Conservation (phyloP, 495 filamentous ascomycete genomes). For the Hypoxylon rickii region DNA sequence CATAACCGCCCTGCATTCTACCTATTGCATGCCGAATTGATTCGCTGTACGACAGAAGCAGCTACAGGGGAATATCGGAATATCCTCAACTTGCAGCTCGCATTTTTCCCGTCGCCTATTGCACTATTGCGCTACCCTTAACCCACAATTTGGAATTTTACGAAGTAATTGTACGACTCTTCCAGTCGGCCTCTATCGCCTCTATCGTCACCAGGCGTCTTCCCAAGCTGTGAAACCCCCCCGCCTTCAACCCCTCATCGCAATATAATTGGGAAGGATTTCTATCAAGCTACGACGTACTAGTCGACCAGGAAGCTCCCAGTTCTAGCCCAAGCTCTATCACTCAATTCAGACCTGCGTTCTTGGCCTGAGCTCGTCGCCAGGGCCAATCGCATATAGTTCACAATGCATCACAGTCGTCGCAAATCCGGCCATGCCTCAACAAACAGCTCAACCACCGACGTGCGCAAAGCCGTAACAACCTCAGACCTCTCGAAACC, state of each 20-base stretch:
- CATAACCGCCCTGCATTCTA: conserved; percentile 3
- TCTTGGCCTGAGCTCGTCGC: conserved; percentile 16
- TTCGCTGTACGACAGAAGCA: conserved; percentile 5
- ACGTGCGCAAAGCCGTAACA: conserved; percentile 50
- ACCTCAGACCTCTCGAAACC: conserved; percentile 41
- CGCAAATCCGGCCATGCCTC: conserved; percentile 54
- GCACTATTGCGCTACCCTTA: neutral
- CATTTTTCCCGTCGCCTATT: conserved; percentile 7
- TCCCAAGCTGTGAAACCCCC: conserved; percentile 20
- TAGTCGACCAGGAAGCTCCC: conserved; percentile 3
- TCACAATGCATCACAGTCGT: conserved; percentile 54
- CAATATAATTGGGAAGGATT: conserved; percentile 17
- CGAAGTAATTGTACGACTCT: conserved; percentile 11
- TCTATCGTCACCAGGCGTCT: neutral
- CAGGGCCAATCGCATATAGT: conserved; percentile 24
- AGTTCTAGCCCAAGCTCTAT: too few species aligned
- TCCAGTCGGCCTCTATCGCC: neutral
- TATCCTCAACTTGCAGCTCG: conserved; percentile 1
- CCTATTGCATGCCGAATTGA: conserved; percentile 4
- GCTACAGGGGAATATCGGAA: conserved; percentile 1
- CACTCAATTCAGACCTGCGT: conserved; percentile 13
- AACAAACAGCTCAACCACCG: conserved; percentile 53
- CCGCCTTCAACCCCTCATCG: conserved; percentile 24
- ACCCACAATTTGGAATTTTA: neutral
- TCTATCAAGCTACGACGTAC: conserved; percentile 2